Base-by-base conservation (phyloP, 306 rosid genomes). In the Malus asiatica region DNA sequence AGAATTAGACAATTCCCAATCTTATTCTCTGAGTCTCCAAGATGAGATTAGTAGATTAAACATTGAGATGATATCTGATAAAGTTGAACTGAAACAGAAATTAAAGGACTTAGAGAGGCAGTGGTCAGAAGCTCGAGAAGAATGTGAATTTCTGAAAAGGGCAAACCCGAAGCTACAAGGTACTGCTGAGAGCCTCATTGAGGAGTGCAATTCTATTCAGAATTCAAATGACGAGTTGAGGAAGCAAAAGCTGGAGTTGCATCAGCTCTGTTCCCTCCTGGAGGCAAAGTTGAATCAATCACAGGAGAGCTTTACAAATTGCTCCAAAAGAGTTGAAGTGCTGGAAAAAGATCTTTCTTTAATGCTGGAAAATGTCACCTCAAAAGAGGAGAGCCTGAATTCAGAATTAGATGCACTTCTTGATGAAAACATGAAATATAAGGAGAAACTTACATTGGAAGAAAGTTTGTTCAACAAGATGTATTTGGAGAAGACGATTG, bases 131-230 rank as follows among this genome's bases (percentile, higher is more conserved):
- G 79, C 76, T 53, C 82, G 67, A 78, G 88, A 85, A 53, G 83
- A 85, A 68, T 72, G 71, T 55, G 75, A 79, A 64, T 76, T 61
- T 77, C 82, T 76, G 75, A 83, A 62, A 63, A 73, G 79, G 70
- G 86, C 72, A 76, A 85, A 78, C 35, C 73, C 42, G n/a, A 79
- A 81, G 81, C 73, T 81, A 71, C 87, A 80, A 62, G 82, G 87
- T 71, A 65, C 79, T 22, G 77, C 73, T 22, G 87, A 86, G 60
- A 72, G 53, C 66, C 77, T 83, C 55, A 38, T 61, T 66, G 83
- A 73, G 68, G 89, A 86, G 74, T 59, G 83, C 82, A 76, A 68
- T 68, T 77, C 75, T 46, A 75, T 80, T 75, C 71, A 72, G 48
- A 80, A 77, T 75, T 55, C 71, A 59, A 86, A 83, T 80, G 85